Evolutionary conservation across 176 grass and related monocot species (phyloP).

Genomic region (Areca catechu): DNA sequence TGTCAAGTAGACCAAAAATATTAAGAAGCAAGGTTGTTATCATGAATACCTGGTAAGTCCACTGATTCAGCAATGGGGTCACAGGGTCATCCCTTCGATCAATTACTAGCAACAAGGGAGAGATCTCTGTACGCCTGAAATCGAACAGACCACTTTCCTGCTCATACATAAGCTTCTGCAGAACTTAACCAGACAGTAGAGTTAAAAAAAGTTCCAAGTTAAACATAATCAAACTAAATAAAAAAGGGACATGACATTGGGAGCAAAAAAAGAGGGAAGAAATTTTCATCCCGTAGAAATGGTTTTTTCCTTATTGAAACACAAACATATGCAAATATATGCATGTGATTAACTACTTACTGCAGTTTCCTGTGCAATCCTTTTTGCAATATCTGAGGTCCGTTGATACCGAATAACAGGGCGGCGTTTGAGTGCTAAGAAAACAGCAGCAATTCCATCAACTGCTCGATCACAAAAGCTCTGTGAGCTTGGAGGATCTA

Average conservation of each 20-base stretch:
- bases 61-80: slow-evolving; percentile 93
- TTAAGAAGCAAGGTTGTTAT: background rate
- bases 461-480: slow-evolving; percentile 82
- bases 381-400: slow-evolving; percentile 75
- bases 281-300: too few species aligned
- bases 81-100: slow-evolving; percentile 97
- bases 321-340: background rate
- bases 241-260: too few species aligned
- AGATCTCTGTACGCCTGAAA: slow-evolving; percentile 88
- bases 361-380: slow-evolving; percentile 87
- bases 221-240: background rate
- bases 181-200: slow-evolving; percentile 17
- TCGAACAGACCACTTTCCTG: slow-evolving; percentile 96
- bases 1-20: background rate
- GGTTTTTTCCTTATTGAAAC: too few species aligned
- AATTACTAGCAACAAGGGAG: slow-evolving; percentile 76
- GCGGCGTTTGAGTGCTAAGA: slow-evolving; percentile 79
- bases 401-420: slow-evolving; percentile 88
- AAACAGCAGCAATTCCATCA: slow-evolving; percentile 88
- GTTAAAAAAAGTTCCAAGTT: slow-evolving; percentile 11
- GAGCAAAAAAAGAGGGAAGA: background rate
- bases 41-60: slow-evolving; percentile 84
- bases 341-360: slow-evolving; percentile 33
- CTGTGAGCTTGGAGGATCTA: slow-evolving; percentile 70
- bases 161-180: slow-evolving; percentile 98